Conservation (phyloP, 345 rosid species). For the Rhodamnia rubescens region DNA sequence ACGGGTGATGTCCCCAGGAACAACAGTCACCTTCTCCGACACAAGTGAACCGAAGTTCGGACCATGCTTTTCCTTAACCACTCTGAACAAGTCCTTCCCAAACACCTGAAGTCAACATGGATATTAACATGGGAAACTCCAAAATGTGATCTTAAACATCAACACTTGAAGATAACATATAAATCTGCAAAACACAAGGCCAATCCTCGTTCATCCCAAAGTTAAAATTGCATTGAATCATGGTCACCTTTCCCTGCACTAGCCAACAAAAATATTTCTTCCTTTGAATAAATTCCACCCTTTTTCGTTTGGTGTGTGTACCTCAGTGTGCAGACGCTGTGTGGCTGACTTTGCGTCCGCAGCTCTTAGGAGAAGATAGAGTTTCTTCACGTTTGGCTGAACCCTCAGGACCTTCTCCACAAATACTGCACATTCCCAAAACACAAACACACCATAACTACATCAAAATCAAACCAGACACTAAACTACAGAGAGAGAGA, state of each 20-base stretch:
- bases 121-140: background rate
- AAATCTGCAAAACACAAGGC: too few relatives aligned
- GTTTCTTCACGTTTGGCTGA: constrained; percentile 20
- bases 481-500: background rate
- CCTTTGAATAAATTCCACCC: background rate
- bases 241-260: background rate
- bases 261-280: background rate
- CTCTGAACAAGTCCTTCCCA: constrained; percentile 43
- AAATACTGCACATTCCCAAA: constrained; percentile 9
- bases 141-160: background rate
- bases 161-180: background rate
- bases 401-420: constrained; percentile 21
- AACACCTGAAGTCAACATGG: constrained; percentile 14
- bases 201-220: background rate
- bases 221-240: background rate
- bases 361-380: constrained; percentile 30
- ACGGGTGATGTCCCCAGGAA: constrained; percentile 43
- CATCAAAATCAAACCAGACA: background rate
- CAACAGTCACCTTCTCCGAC: constrained; percentile 33
- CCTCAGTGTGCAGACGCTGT: constrained; percentile 22
- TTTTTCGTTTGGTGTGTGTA: background rate
- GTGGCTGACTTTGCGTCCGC: constrained; percentile 12
- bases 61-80: constrained; percentile 30
- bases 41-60: constrained; percentile 18
- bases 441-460: background rate